Percentiles rank a stretch among this genome's conserved stretches.
phyloP scores from a whole-genome alignment of 306 rosid species.

The Styphnolobium japonicum region DNA sequence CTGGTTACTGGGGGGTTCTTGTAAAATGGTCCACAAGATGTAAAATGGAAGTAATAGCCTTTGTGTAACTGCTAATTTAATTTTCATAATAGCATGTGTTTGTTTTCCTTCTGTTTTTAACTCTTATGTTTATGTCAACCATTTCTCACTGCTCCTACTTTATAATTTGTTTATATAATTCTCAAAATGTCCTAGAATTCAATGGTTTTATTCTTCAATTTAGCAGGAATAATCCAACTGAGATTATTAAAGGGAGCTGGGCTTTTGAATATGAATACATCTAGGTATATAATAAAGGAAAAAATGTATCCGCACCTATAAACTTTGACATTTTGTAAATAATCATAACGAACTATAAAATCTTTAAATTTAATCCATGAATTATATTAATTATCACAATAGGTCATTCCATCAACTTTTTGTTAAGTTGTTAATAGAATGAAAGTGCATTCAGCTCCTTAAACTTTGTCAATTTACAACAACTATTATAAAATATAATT shows the following conservation, averaged over 20 bases:
- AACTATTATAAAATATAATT: no score
- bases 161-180: neutral
- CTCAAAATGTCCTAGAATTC: neutral
- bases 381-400: no score
- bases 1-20: slow-evolving; percentile 18
- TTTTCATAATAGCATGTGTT: slow-evolving; percentile 56
- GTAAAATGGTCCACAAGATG: slow-evolving; percentile 37
- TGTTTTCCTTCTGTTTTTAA: slow-evolving; percentile 27
- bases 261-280: neutral
- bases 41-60: slow-evolving; percentile 40
- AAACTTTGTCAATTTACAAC: no score
- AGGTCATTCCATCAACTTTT: no score
- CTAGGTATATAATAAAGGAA: no score
- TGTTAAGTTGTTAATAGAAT: no score
- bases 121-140: neutral
- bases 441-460: no score
- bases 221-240: neutral
- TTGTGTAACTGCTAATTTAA: slow-evolving; percentile 65
- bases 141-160: neutral
- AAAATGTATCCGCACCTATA: no score
- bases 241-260: neutral
- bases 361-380: no score
- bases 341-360: no score
- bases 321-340: no score
- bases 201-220: neutral